A percentile compares a stretch with the other conserved stretches of the same genome.
Evolutionary conservation across 768 basidiomycete genomes (phyloP).

Genomic region (Rhodosporidiobolus odoratus): DNA sequence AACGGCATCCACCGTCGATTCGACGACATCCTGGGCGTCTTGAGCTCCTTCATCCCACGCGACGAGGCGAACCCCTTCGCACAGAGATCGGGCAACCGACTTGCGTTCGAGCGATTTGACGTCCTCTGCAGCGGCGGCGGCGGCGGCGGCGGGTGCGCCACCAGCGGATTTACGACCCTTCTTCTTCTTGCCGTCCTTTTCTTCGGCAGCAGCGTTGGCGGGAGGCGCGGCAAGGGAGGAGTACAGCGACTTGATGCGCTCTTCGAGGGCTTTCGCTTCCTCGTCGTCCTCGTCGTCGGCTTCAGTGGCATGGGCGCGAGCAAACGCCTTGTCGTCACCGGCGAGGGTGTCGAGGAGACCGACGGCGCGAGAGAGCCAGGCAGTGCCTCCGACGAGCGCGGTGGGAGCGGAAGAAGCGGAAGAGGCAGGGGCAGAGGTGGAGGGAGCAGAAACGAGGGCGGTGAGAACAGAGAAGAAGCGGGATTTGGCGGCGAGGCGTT

Average conservation of each 20-base stretch:
- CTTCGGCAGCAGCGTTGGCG: background rate
- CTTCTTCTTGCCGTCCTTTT: constrained; percentile 2
- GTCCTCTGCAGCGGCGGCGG: background rate
- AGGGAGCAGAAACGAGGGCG: constrained; percentile 56
- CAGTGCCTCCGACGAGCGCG: constrained; percentile 1
- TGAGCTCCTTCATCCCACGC: constrained; percentile 61
- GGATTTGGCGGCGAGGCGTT: constrained; percentile 62
- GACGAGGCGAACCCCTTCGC: constrained; percentile 58
- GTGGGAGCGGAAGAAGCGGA: background rate
- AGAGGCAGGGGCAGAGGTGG: constrained; percentile 1
- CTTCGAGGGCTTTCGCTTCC: constrained; percentile 52
- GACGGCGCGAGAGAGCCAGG: constrained; percentile 34
- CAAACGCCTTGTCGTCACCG: constrained; percentile 37
- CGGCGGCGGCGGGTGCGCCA: background rate
- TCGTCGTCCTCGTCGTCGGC: constrained; percentile 12
- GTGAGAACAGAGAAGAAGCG: constrained; percentile 69
- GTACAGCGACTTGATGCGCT: constrained; percentile 45
- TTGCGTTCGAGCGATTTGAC: constrained; percentile 1
- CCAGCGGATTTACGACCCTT: background rate
- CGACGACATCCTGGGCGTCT: constrained; percentile 59
- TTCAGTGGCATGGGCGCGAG: constrained; percentile 11
- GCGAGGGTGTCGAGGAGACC: constrained; percentile 35
- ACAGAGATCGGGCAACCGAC: constrained; percentile 19
- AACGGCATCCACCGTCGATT: constrained; percentile 60
- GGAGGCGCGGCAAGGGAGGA: background rate